Evolutionary conservation across 2,329 filamentous ascomycete genomes (phyloP).

Genomic region (Sordariomycetes sp.): DNA sequence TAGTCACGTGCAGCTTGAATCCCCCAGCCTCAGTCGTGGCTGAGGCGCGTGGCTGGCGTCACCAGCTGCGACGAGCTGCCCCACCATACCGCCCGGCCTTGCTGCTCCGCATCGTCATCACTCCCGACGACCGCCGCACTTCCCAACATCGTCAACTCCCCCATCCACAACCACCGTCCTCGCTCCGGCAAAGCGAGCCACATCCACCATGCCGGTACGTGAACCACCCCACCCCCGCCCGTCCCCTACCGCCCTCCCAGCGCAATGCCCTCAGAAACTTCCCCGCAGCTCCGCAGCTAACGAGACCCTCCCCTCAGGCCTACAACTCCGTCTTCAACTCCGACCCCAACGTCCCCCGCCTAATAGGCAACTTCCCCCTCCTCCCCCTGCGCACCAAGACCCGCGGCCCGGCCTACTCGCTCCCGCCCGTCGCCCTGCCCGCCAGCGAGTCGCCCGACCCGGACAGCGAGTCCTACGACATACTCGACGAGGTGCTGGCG

Average conservation of each 20-base stretch:
- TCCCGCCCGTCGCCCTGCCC: slow-evolving; percentile 49
- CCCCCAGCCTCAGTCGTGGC: background rate
- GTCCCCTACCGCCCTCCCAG: background rate
- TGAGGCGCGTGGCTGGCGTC: background rate
- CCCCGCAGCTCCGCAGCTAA: background rate
- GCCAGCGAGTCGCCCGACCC: slow-evolving; percentile 61
- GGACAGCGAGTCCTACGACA: slow-evolving; percentile 88
- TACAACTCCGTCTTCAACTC: slow-evolving; percentile 96
- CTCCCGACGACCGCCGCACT: background rate
- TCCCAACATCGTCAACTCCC: background rate
- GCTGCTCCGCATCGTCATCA: slow-evolving; percentile 5
- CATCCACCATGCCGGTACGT: slow-evolving; percentile 12
- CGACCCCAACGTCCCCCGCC: slow-evolving; percentile 54
- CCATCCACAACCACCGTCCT: background rate
- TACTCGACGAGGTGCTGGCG: slow-evolving; percentile 83
- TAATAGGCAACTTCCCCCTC: slow-evolving; percentile 84
- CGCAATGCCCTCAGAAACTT: background rate
- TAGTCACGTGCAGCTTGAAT: background rate
- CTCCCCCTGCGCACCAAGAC: slow-evolving; percentile 91
- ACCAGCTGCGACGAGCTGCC: background rate
- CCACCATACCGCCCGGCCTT: slow-evolving; percentile 1
- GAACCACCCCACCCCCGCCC: background rate
- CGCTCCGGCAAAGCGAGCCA: slow-evolving; percentile 1
- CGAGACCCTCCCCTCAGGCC: slow-evolving; percentile 45
- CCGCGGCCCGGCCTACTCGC: slow-evolving; percentile 85